phyloP scores from a whole-genome alignment of 176 grass and related monocot species.

The Thalia dealbata region DNA sequence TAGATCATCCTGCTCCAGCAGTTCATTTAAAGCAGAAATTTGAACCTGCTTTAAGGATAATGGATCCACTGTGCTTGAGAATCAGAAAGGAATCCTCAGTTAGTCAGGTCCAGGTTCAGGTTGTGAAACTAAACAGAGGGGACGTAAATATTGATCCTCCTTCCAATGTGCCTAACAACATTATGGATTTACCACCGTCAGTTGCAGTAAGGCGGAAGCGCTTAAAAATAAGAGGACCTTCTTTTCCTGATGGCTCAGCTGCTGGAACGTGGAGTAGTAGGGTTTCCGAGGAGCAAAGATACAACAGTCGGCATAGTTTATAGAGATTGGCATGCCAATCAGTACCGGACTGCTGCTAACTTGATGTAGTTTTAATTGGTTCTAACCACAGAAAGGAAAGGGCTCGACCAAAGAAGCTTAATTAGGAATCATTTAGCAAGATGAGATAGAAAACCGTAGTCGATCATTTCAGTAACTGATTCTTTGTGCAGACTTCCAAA shows the following conservation, averaged over 20 bases:
- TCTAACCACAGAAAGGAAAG: constrained; percentile 41
- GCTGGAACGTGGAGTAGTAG: constrained; percentile 22
- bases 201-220: neutral
- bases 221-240: constrained; percentile 54
- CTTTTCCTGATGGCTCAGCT: constrained; percentile 26
- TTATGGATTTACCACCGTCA: neutral
- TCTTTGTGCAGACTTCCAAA: constrained; percentile 36
- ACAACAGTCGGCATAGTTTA: constrained; percentile 14
- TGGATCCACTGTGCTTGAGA: neutral
- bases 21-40: neutral
- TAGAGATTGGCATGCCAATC: constrained; percentile 9
- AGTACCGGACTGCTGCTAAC: constrained; percentile 32
- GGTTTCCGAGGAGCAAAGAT: constrained; percentile 26
- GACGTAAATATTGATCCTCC: neutral
- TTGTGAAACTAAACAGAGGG: neutral
- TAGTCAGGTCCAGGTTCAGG: no score
- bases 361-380: constrained; percentile 30
- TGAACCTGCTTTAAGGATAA: neutral
- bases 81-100: neutral
- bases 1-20: neutral
- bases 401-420: neutral
- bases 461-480: constrained; percentile 15
- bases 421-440: neutral
- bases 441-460: constrained; percentile 8
- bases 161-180: neutral